Percentiles rank a stretch among this genome's conserved stretches.
Conservation (phyloP, 495 filamentous ascomycete species). For the Penicillium soppii region DNA sequence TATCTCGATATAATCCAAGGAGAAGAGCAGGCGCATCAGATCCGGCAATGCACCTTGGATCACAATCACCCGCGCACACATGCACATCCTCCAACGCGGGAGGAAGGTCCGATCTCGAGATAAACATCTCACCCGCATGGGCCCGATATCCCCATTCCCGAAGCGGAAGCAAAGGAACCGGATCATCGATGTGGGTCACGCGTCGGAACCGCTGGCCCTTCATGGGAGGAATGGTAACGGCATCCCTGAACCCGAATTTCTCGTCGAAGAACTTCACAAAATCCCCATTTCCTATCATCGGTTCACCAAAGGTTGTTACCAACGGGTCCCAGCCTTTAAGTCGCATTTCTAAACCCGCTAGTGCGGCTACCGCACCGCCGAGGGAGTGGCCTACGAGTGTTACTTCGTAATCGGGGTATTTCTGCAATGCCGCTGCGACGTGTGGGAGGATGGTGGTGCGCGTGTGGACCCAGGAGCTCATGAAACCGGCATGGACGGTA, state of each 20-base stretch:
- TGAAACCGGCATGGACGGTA: slow-evolving; percentile 89
- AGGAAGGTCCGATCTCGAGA: slow-evolving; percentile 65
- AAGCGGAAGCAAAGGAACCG: slow-evolving; percentile 84
- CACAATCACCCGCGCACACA: slow-evolving; percentile 68
- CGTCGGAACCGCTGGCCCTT: slow-evolving; percentile 61
- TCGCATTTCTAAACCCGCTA: slow-evolving; percentile 77
- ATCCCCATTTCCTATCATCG: slow-evolving; percentile 73
- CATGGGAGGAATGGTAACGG: slow-evolving; percentile 8
- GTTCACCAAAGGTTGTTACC: slow-evolving; percentile 93
- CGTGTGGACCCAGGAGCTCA: slow-evolving; percentile 75
- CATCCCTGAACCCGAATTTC: slow-evolving; percentile 54
- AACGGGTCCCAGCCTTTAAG: slow-evolving; percentile 65
- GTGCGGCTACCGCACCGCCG: slow-evolving; percentile 85
- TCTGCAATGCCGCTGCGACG: slow-evolving; percentile 49
- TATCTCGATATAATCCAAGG: slow-evolving; percentile 11
- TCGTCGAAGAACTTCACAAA: slow-evolving; percentile 67
- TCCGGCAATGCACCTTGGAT: slow-evolving; percentile 67
- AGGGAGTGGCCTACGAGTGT: slow-evolving; percentile 87
- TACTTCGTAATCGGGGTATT: slow-evolving; percentile 69
- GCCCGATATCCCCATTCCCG: slow-evolving; percentile 81
- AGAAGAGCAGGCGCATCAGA: slow-evolving; percentile 18
- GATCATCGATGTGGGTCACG: slow-evolving; percentile 83
- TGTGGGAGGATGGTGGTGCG: slow-evolving; percentile 61
- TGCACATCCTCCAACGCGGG: slow-evolving; percentile 66
- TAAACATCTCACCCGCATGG: slow-evolving; percentile 86